Evolutionary conservation across 495 filamentous ascomycete species (phyloP).

Genomic region (Amphirosellinia nigrospora): DNA sequence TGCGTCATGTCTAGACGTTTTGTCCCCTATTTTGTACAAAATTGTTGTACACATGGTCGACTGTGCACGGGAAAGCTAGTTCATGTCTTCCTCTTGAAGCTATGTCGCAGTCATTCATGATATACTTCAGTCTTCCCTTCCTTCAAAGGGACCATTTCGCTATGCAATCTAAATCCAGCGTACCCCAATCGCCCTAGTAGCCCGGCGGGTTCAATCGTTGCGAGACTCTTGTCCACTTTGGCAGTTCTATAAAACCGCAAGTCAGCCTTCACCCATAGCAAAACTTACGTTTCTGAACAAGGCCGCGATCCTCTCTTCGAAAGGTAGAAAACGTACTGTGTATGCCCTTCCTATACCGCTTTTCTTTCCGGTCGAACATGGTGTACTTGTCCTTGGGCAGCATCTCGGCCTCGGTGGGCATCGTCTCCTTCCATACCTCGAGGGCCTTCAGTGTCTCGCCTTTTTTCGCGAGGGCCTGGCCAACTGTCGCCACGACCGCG

Average conservation of each 20-base stretch:
- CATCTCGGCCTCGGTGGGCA: slow-evolving; percentile 98
- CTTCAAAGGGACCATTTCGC: neutral
- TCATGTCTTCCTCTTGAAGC: neutral
- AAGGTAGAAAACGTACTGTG: slow-evolving; percentile 73
- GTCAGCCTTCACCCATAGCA: slow-evolving; percentile 29
- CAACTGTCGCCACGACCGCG: slow-evolving; percentile 76
- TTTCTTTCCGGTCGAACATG: slow-evolving; percentile 95
- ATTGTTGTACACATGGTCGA: slow-evolving; percentile 23
- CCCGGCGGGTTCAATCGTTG: slow-evolving; percentile 93
- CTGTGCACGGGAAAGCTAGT: neutral
- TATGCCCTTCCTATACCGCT: slow-evolving; percentile 92
- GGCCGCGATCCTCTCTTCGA: neutral
- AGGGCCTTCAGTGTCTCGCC: slow-evolving; percentile 73
- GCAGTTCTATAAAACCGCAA: slow-evolving; percentile 65
- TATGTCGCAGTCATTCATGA: slow-evolving; percentile 5
- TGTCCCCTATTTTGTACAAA: slow-evolving; percentile 22
- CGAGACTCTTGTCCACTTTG: slow-evolving; percentile 95
- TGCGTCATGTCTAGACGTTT: neutral
- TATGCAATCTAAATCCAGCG: neutral
- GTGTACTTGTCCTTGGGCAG: slow-evolving; percentile 96
- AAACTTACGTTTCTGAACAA: neutral
- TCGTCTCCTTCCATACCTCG: slow-evolving; percentile 88
- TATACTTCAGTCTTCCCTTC: neutral
- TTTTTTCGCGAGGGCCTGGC: slow-evolving; percentile 73
- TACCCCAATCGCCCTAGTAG: slow-evolving; percentile 62